These are phyloP conservation scores for Ogataea zsoltii DNA, from an alignment of 805 yeast genomes.

Conservation along the genomic window DNA sequence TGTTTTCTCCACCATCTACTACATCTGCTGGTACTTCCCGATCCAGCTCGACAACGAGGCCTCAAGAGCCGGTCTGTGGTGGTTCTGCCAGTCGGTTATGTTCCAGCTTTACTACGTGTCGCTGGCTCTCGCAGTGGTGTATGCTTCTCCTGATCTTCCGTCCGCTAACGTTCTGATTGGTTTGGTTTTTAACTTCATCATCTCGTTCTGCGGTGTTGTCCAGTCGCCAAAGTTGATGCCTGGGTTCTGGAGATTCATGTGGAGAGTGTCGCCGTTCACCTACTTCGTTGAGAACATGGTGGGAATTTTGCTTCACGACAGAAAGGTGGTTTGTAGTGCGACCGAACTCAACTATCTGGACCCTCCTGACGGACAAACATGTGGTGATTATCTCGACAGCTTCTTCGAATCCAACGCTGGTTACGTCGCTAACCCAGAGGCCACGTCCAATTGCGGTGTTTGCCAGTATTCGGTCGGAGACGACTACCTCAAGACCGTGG, in stretches of 20 bases:
- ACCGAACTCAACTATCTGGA: constrained; percentile 50
- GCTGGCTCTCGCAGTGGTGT: constrained; percentile 55
- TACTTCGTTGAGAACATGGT: constrained; percentile 61
- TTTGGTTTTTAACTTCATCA: constrained; percentile 54
- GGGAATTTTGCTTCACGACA: constrained; percentile 49
- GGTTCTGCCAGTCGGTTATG: constrained; percentile 36
- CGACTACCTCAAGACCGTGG: constrained; percentile 44
- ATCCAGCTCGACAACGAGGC: constrained; percentile 35
- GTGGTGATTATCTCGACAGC: constrained; percentile 51
- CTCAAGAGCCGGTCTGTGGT: constrained; percentile 50
- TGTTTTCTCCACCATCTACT: constrained; percentile 48
- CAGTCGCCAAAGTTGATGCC: constrained; percentile 63
- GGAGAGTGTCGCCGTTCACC: constrained; percentile 70
- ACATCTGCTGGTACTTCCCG: constrained; percentile 40
- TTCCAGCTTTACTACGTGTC: constrained; percentile 48
- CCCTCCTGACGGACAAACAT: constrained; percentile 64
- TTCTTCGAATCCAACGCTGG: constrained; percentile 49
- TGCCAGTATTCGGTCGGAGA: constrained; percentile 49
- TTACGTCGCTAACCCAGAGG: constrained; percentile 54
- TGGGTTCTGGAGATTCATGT: constrained; percentile 84
- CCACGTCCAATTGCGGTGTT: constrained; percentile 49
- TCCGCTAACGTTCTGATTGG: constrained; percentile 64
- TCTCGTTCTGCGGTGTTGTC: constrained; percentile 70
- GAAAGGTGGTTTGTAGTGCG: constrained; percentile 48
- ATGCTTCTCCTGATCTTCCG: constrained; percentile 64